These are phyloP conservation scores for Yamadazyma akitaensis DNA, from an alignment of 805 yeast genomes.

Conservation along the genomic window DNA sequence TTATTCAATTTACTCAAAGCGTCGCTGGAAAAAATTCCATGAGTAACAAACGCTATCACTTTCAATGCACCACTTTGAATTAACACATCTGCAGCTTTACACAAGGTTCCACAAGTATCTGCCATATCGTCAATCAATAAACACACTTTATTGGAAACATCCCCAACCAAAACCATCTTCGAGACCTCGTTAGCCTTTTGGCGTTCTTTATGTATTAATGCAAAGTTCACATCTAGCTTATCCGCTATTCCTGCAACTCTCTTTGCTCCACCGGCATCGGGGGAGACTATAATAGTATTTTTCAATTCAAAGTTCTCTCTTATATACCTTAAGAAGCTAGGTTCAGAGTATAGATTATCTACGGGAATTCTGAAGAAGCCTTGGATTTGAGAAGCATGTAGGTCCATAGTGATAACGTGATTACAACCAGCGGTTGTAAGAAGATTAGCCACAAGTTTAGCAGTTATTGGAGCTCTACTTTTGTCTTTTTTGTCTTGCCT, in stretches of 20 bases:
- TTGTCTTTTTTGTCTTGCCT: slow-evolving; percentile 86
- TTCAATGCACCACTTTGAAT: slow-evolving; percentile 64
- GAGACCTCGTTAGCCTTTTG: slow-evolving; percentile 81
- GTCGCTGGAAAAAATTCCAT: slow-evolving; percentile 73
- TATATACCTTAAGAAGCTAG: slow-evolving; percentile 72
- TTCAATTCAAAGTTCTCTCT: slow-evolving; percentile 55
- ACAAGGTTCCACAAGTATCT: slow-evolving; percentile 83
- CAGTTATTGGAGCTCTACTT: slow-evolving; percentile 81
- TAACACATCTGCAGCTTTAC: slow-evolving; percentile 76
- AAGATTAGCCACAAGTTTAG: slow-evolving; percentile 80
- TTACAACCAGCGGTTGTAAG: slow-evolving; percentile 81
- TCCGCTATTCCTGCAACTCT: slow-evolving; percentile 86
- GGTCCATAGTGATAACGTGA: slow-evolving; percentile 83
- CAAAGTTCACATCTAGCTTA: slow-evolving; percentile 73
- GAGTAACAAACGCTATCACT: slow-evolving; percentile 81
- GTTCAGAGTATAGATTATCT: slow-evolving; percentile 82
- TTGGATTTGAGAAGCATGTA: slow-evolving; percentile 87
- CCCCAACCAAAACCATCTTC: slow-evolving; percentile 83
- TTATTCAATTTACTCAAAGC: slow-evolving; percentile 70
- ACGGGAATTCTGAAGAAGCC: slow-evolving; percentile 83
- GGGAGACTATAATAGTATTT: slow-evolving; percentile 74
- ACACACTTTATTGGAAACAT: slow-evolving; percentile 72
- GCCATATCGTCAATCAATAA: slow-evolving; percentile 87
- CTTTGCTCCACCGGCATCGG: slow-evolving; percentile 90
- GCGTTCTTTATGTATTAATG: slow-evolving; percentile 81